phyloP scores from a whole-genome alignment of 306 rosid species.

The Gastrolobium bilobum region DNA sequence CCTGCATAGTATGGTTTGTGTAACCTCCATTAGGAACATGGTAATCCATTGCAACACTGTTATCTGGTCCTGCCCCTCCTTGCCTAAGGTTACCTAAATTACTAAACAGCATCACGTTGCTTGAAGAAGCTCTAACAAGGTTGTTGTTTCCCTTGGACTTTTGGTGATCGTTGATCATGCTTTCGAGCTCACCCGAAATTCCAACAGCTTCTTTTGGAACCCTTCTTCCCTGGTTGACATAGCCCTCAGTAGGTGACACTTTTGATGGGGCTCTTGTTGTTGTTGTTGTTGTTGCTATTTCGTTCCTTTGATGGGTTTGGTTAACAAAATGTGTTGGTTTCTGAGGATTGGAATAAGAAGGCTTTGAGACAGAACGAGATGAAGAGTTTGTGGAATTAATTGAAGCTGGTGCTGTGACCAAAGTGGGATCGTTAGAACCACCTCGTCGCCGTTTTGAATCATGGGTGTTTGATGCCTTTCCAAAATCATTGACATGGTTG shows the following conservation, averaged over 20 bases:
- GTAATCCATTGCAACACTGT: slow-evolving; percentile 51
- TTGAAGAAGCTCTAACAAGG: slow-evolving; percentile 82
- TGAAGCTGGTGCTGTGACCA: not conserved
- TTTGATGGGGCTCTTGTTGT: not conserved
- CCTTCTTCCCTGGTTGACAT: slow-evolving; percentile 71
- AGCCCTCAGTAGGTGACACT: slow-evolving; percentile 51
- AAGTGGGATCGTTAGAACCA: slow-evolving; percentile 43
- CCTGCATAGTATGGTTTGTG: slow-evolving; percentile 24
- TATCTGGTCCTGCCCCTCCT: slow-evolving; percentile 44
- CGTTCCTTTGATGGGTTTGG: slow-evolving; percentile 26
- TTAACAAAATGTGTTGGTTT: slow-evolving; percentile 27
- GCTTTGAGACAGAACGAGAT: slow-evolving; percentile 16
- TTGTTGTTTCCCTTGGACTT: slow-evolving; percentile 60
- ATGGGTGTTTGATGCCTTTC: slow-evolving; percentile 40
- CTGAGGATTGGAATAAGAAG: slow-evolving; percentile 43
- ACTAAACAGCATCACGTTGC: slow-evolving; percentile 83
- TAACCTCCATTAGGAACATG: slow-evolving; percentile 32
- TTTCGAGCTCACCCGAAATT: slow-evolving; percentile 88
- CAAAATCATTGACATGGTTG: not conserved
- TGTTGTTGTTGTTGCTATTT: not conserved
- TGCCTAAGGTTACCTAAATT: slow-evolving; percentile 85
- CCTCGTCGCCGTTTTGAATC: slow-evolving; percentile 63
- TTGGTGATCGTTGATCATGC: slow-evolving; percentile 76
- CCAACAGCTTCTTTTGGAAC: slow-evolving; percentile 79
- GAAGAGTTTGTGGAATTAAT: slow-evolving; percentile 22